These are phyloP conservation scores for Perilla frutescens DNA, from an alignment of 257 asterid species.

Conservation along the genomic window DNA sequence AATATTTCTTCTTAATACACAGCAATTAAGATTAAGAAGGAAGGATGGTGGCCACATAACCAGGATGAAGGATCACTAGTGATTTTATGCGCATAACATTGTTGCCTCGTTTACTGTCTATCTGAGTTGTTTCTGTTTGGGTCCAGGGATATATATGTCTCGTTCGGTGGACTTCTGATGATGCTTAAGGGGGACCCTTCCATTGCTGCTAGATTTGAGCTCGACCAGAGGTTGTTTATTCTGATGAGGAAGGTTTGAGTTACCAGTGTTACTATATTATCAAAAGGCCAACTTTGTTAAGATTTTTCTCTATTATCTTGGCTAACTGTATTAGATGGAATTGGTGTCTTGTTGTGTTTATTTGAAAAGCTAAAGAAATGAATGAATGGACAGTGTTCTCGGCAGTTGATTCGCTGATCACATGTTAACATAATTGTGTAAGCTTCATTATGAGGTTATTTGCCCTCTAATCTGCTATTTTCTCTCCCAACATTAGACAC, in stretches of 20 bases:
- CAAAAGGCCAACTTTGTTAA: not conserved
- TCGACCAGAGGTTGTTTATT: conserved; percentile 80
- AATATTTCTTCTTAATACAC: no score
- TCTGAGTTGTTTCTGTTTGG: conserved; percentile 15
- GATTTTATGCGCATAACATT: no score
- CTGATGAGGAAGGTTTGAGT: conserved; percentile 77
- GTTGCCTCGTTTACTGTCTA: not conserved
- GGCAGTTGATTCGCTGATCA: no score
- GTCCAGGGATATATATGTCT: conserved; percentile 67
- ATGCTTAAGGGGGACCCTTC: conserved; percentile 66
- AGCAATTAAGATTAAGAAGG: no score
- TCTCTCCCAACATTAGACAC: no score
- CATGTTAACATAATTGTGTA: no score
- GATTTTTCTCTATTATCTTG: not conserved
- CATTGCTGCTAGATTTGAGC: conserved; percentile 76
- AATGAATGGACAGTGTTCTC: not conserved
- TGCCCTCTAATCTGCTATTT: no score
- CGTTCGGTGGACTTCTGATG: conserved; percentile 84
- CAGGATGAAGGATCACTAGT: no score
- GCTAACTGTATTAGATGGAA: not conserved
- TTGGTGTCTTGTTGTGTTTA: not conserved
- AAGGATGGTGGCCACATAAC: no score
- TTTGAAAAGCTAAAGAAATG: not conserved
- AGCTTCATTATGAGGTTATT: no score
- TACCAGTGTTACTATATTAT: not conserved